Percentiles rank a stretch among this genome's conserved stretches.
phyloP scores from a whole-genome alignment of 768 basidiomycete species.

The Hysterangium stoloniferum region DNA sequence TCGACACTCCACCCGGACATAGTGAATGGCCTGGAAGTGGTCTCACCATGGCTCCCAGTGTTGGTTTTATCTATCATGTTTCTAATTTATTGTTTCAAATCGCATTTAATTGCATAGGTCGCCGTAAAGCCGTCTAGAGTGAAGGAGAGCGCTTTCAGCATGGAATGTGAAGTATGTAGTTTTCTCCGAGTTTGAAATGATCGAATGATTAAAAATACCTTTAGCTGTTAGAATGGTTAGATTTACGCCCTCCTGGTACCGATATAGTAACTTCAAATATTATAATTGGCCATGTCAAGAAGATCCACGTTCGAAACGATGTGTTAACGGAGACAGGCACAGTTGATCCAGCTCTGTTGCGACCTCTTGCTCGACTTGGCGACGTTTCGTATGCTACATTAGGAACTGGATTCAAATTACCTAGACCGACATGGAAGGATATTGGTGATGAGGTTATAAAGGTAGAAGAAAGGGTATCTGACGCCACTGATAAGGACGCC shows the following conservation, averaged over 20 bases:
- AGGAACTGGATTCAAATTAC: slow-evolving; percentile 5
- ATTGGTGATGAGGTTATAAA: background rate
- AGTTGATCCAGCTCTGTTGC: slow-evolving; percentile 30
- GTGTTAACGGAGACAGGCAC: slow-evolving; percentile 32
- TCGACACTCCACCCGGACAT: slow-evolving; percentile 44
- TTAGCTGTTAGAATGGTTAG: slow-evolving; percentile 43
- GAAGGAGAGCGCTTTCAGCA: slow-evolving; percentile 46
- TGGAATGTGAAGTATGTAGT: slow-evolving; percentile 54
- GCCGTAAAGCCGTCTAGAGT: slow-evolving; percentile 46
- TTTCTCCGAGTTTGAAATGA: background rate
- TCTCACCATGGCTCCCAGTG: slow-evolving; percentile 44
- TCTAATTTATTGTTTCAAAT: slow-evolving; percentile 3
- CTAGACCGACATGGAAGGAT: background rate
- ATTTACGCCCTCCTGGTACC: slow-evolving; percentile 36
- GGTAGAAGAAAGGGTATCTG: background rate
- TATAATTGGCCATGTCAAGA: slow-evolving; percentile 47
- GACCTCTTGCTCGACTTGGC: slow-evolving; percentile 31
- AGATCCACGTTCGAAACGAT: slow-evolving; percentile 42
- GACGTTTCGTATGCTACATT: slow-evolving; percentile 30
- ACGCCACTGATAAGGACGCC: too few relatives aligned
- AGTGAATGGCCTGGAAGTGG: slow-evolving; percentile 60
- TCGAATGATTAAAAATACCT: slow-evolving; percentile 6
- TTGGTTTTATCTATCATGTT: slow-evolving; percentile 31
- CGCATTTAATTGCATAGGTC: slow-evolving; percentile 27
- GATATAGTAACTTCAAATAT: slow-evolving; percentile 32